Evolutionary conservation across 371 early-diverging fungal genomes (phyloP).

Genomic region (Fennellomyces sp.): DNA sequence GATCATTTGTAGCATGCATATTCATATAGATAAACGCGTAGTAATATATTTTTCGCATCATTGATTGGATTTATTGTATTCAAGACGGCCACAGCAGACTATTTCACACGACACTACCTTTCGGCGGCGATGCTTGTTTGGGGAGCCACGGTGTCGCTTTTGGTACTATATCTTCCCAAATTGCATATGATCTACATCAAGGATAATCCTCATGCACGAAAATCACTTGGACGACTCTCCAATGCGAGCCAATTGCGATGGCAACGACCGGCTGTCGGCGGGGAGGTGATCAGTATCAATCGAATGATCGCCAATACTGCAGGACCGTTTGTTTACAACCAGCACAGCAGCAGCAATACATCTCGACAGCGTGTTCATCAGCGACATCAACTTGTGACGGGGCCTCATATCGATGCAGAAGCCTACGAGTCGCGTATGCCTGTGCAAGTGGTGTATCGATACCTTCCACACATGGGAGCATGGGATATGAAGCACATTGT

Average conservation of each 20-base stretch:
- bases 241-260: background rate
- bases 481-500: constrained; percentile 62
- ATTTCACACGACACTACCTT: constrained; percentile 53
- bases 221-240: constrained; percentile 19
- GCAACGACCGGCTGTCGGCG: background rate
- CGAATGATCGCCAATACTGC: constrained; percentile 18
- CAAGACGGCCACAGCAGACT: constrained; percentile 49
- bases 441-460: constrained; percentile 45
- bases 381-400: background rate
- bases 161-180: constrained; percentile 57
- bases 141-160: constrained; percentile 55
- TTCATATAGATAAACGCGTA: constrained; percentile 16
- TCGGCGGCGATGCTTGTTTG: constrained; percentile 58
- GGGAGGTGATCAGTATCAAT: constrained; percentile 31
- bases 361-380: background rate
- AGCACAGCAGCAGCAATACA: background rate
- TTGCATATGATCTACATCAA: constrained; percentile 35
- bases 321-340: background rate
- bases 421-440: constrained; percentile 33
- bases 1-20: background rate
- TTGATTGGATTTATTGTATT: constrained; percentile 53
- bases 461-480: constrained; percentile 50
- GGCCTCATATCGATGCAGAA: constrained; percentile 1
- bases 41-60: constrained; percentile 57
- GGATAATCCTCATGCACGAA: constrained; percentile 7